Base-by-base conservation (phyloP, 2,329 filamentous ascomycete genomes). In the Venturiaceae sp. region DNA sequence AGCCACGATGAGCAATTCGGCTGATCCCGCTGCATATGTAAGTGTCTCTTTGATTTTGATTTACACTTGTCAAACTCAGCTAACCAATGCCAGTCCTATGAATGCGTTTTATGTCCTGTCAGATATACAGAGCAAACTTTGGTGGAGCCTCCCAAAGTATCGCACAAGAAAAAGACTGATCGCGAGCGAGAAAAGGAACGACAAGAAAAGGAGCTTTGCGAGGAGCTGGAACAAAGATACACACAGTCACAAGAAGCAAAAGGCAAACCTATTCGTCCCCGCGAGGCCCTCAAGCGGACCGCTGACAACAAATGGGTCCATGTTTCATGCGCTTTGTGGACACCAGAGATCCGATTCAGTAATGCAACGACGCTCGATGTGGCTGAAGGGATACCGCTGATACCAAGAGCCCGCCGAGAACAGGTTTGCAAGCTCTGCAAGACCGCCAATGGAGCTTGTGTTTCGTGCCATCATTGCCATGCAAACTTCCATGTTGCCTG, bases 301-400 rank as follows among this genome's bases (percentile, higher is more conserved):
- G 89, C 88, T 3, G 91, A 95, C 69, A 97, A 97, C 74, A 97
- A 97, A 68, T 99, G 94, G 94, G 90, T 96, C 16, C 94, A 99
- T 69, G 90, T 97, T 30, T 86, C 87, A 37, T 99, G 94, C 68
- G 92, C 94, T 1, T 79, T 96, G 19, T 97, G 90, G 85, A 92
- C 88, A 11, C 85, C 90, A 0, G 94, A 99, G 72, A 86, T 96
- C 66, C 94, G 92, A 67, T 99, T 96, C 71, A 92, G 88, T 62
- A 89, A 89, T 65, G 87, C 91, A 19, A 85, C 86, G 66, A 84
- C 87, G 19, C 76, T 99, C 34, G 88, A 91, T 64, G 87, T 91
- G 33, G 91, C 89, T 1, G 94, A 99, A 74, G 92, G 92, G 21
- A 90, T 99, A 63, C 87, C 88, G 3, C 86, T 88, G 6, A 92